phyloP scores from a whole-genome alignment of 1,284 basidiomycete genomes.

The Inonotus obliquus region DNA sequence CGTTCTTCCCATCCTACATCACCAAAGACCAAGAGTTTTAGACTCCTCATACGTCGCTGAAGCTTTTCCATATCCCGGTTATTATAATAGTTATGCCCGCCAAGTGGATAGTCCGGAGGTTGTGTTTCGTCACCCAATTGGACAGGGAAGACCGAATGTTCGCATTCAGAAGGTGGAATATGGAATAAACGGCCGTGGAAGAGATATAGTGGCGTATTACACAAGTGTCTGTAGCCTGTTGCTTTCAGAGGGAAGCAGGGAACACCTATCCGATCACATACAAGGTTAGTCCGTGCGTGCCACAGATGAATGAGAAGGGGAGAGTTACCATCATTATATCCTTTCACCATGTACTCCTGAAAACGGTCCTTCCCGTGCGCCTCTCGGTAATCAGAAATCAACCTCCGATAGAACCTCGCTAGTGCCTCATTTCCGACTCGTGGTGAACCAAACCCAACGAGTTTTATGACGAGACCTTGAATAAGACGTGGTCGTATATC shows the following conservation, averaged over 20 bases:
- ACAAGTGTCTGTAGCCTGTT: slow-evolving; percentile 50
- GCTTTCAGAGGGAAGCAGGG: slow-evolving; percentile 44
- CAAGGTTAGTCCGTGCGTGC: neutral
- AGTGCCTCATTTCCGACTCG: slow-evolving; percentile 41
- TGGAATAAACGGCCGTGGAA: slow-evolving; percentile 41
- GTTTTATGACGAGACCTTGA: slow-evolving; percentile 26
- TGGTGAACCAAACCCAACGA: slow-evolving; percentile 48
- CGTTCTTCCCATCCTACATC: slow-evolving; percentile 29
- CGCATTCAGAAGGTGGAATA: slow-evolving; percentile 40
- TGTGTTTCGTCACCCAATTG: slow-evolving; percentile 25
- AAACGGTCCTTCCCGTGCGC: slow-evolving; percentile 35
- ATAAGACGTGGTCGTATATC: neutral
- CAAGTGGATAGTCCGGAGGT: slow-evolving; percentile 32
- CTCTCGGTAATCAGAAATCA: slow-evolving; percentile 31
- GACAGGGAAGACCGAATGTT: slow-evolving; percentile 40
- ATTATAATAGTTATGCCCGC: slow-evolving; percentile 59
- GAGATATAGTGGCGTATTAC: slow-evolving; percentile 42
- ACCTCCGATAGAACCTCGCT: slow-evolving; percentile 36
- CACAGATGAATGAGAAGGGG: neutral
- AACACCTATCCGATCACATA: slow-evolving; percentile 38
- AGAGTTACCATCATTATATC: slow-evolving; percentile 48
- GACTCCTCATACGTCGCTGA: slow-evolving; percentile 38
- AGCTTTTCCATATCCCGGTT: slow-evolving; percentile 45
- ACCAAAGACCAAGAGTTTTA: slow-evolving; percentile 33
- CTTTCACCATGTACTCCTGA: slow-evolving; percentile 46